Base-by-base conservation (phyloP, 352 stramenopile genomes). In the Globisporangium sylvaticum region DNA sequence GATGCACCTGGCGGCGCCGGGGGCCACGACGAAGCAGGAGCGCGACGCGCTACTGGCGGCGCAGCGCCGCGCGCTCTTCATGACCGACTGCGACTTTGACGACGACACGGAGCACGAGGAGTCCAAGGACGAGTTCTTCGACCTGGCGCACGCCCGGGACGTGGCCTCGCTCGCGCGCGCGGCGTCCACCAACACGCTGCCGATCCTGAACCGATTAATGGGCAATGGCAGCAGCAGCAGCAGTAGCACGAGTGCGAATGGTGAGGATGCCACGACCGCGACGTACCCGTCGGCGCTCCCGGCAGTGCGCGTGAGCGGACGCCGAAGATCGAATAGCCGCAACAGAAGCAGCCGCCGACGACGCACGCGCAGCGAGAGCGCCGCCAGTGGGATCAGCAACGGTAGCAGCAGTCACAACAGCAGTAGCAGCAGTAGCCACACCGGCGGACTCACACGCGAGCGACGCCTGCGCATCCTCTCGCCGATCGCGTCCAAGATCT, bases 381-480 rank as follows among this genome's bases (percentile, higher is more conserved):
- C 72, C 56, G 69, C 71, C 42, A 56, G 69, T 22, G 64, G 65
- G 15, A 57, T 57, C 22, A 71, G 64, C 15, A 37, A 25, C 15
- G 39, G 39, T 15, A 58, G 7, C 65, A 68, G 39, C 39, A 48
- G 39, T 20, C 15, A 52, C 61, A 65, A 57, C 65, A 83, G 15
- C 14, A 46, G 55, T 18, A 66, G 66, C 72, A 73, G 70, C 65
- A n/a, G 63, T 52, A 22, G 66, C 60, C 31, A 63, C 65, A 6
- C 64, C 58, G 27, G 62, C 63, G 66, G 62, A 2, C 56, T 55
- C 15, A 48, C 53, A 0, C 72, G 20, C n/a, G 44, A 76, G 56
- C 76, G 80, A 25, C 78, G 81, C 20, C 70, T 90, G 39, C 79
- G 81, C 31, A 87, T 92, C 69, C 67, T 79, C 52, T 77, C 73